A percentile compares a stretch with the other conserved stretches of the same genome.
These are phyloP conservation scores for Ilex asprella DNA, from an alignment of 257 asterid species.

Conservation along the genomic window DNA sequence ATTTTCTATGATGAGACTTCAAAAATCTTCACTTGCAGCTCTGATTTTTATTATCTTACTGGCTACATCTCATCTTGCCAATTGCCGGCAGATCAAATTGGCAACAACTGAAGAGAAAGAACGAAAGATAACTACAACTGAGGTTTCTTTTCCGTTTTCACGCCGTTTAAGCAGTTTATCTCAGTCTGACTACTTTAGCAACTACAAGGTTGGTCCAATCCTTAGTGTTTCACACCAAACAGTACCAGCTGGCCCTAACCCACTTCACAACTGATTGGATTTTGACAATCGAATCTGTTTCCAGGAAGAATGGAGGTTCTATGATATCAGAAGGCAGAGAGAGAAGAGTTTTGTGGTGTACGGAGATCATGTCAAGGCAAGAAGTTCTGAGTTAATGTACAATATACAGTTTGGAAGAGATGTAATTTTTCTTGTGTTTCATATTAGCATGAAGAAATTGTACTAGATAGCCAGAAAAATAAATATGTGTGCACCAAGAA, in stretches of 20 bases:
- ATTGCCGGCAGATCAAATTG: neutral
- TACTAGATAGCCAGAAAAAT: too few species aligned
- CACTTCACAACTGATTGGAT: conserved; percentile 16
- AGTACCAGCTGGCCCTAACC: neutral
- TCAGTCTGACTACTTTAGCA: neutral
- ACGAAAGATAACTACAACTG: neutral
- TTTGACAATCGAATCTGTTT: neutral
- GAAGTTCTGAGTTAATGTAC: neutral
- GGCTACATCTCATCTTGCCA: neutral
- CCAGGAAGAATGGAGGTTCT: neutral
- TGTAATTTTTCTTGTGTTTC: neutral
- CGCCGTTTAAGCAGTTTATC: neutral
- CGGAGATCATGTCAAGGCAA: neutral
- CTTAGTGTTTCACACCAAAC: neutral
- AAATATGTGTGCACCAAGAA: too few species aligned
- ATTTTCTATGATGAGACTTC: neutral
- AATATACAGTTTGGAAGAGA: neutral
- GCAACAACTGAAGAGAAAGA: neutral
- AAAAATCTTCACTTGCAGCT: neutral
- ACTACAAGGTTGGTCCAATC: neutral
- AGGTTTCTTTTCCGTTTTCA: neutral
- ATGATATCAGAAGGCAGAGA: neutral
- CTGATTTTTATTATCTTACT: neutral
- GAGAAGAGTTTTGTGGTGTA: too few species aligned
- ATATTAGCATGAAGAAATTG: too few species aligned